Conservation (phyloP, 805 yeast genomes). For the Schwanniomyces polymorphus region DNA sequence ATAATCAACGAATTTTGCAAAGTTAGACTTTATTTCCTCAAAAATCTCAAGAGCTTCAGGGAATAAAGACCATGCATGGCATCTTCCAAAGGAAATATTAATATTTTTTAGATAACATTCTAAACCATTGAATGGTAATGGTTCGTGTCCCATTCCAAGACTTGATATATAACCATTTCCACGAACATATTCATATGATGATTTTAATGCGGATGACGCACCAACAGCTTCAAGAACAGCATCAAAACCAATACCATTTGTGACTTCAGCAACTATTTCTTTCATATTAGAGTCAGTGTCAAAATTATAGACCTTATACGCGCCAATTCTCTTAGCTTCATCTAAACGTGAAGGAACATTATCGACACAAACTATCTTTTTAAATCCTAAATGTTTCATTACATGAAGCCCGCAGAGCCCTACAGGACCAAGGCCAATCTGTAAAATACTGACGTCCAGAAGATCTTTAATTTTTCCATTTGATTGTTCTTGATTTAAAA, state of each 20-base stretch:
- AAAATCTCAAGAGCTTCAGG: conserved; percentile 52
- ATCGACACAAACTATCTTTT: conserved; percentile 48
- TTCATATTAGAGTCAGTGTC: conserved; percentile 31
- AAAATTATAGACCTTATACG: conserved; percentile 46
- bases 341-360: conserved; percentile 47
- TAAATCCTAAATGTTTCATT: conserved; percentile 45
- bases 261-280: conserved; percentile 30
- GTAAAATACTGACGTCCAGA: conserved; percentile 41
- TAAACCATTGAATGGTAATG: conserved; percentile 54
- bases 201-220: conserved; percentile 47
- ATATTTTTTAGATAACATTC: conserved; percentile 60
- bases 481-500: conserved; percentile 31
- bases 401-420: conserved; percentile 53
- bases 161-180: conserved; percentile 59
- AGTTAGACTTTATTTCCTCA: conserved; percentile 41
- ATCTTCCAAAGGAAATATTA: conserved; percentile 60
- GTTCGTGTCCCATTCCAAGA: conserved; percentile 61
- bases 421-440: conserved; percentile 63
- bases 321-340: conserved; percentile 49
- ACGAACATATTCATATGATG: conserved; percentile 54
- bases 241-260: conserved; percentile 55
- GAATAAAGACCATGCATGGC: conserved; percentile 60
- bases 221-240: conserved; percentile 64
- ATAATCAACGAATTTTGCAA: conserved; percentile 53
- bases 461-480: conserved; percentile 10